These are phyloP conservation scores for Tremella yokohamensis DNA, from an alignment of 768 basidiomycete genomes.

Conservation along the genomic window DNA sequence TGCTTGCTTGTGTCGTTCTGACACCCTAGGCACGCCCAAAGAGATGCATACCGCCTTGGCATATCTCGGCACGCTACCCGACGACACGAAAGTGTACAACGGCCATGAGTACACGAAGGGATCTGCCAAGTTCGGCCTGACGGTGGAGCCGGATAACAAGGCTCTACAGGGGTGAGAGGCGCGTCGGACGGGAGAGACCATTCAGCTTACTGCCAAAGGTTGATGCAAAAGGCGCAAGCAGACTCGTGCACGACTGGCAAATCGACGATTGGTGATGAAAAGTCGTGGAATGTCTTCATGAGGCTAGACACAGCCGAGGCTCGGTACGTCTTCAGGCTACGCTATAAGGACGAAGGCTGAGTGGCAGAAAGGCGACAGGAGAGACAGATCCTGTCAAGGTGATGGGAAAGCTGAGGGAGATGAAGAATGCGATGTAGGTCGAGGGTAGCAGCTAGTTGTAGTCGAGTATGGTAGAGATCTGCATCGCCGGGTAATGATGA, in stretches of 20 bases:
- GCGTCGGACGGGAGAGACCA: not conserved
- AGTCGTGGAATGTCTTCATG: slow-evolving; percentile 95
- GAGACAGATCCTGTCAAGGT: slow-evolving; percentile 58
- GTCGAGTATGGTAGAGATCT: not conserved
- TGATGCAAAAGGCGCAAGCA: slow-evolving; percentile 60
- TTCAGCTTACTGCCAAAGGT: slow-evolving; percentile 28
- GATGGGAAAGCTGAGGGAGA: slow-evolving; percentile 70
- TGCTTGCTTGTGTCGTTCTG: not conserved
- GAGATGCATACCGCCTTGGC: slow-evolving; percentile 72
- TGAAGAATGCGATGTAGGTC: slow-evolving; percentile 63
- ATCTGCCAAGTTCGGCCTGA: slow-evolving; percentile 65
- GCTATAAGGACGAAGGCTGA: not conserved
- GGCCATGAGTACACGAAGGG: slow-evolving; percentile 89
- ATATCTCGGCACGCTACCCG: slow-evolving; percentile 70
- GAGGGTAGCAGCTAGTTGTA: slow-evolving; percentile 1
- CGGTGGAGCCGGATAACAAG: slow-evolving; percentile 56
- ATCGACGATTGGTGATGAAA: slow-evolving; percentile 89
- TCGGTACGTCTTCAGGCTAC: slow-evolving; percentile 56
- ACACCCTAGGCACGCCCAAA: slow-evolving; percentile 39
- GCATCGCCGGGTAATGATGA: slow-evolving; percentile 14
- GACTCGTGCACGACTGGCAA: slow-evolving; percentile 70
- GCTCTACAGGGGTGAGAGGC: slow-evolving; percentile 56
- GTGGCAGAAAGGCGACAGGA: slow-evolving; percentile 57
- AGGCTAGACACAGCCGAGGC: slow-evolving; percentile 64
- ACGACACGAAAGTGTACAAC: slow-evolving; percentile 74